phyloP scores from a whole-genome alignment of 257 asterid species.

The Echites panduratus region DNA sequence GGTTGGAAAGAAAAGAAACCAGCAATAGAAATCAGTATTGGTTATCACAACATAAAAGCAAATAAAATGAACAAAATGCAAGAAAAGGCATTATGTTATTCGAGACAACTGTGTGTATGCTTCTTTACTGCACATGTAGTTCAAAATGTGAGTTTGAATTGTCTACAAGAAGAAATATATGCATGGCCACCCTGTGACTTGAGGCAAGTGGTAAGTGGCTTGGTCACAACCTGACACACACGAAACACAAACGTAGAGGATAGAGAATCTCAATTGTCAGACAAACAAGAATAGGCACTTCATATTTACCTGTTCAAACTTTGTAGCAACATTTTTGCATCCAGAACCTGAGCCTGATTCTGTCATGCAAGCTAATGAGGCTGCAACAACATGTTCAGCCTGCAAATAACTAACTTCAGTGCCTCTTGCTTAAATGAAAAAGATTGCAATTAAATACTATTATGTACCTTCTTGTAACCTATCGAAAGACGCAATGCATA shows the following conservation, averaged over 20 bases:
- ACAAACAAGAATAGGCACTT: not conserved
- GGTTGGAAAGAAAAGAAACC: not conserved
- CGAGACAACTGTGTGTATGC: not conserved
- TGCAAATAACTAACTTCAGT: conserved; percentile 29
- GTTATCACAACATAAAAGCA: not conserved
- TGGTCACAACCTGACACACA: no score
- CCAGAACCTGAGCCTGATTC: conserved; percentile 41
- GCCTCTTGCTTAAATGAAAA: conserved; percentile 5
- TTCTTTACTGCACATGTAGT: not conserved
- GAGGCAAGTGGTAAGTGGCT: no score
- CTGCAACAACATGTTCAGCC: conserved; percentile 75
- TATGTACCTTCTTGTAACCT: conserved; percentile 88
- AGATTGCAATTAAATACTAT: not conserved
- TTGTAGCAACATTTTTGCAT: conserved; percentile 41
- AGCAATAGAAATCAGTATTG: not conserved
- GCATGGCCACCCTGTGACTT: no score
- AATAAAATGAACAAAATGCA: not conserved
- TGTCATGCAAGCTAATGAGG: conserved; percentile 68
- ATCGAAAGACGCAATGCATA: conserved; percentile 87
- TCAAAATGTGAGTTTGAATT: no score
- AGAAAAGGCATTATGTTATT: not conserved
- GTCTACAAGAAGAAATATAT: no score
- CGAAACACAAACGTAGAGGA: no score
- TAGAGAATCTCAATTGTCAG: no score
- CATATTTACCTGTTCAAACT: conserved; percentile 56